Conservation (phyloP, 129 eudicot genomes). For the Glebionis coronaria region DNA sequence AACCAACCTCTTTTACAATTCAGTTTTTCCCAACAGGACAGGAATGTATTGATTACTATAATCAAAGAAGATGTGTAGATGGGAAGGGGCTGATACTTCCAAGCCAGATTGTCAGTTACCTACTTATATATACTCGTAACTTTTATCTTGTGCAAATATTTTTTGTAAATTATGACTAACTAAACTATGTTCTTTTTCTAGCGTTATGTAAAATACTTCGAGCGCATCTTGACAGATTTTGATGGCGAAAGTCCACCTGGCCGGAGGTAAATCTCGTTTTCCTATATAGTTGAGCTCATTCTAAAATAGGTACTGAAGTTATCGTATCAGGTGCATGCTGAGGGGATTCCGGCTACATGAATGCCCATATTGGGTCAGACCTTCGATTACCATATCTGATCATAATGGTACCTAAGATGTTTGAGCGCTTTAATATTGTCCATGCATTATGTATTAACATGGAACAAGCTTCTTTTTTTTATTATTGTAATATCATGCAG, state of each 20-base stretch:
- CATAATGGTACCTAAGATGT: constrained; percentile 60
- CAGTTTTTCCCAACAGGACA: constrained; percentile 92
- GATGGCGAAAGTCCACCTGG: constrained; percentile 79
- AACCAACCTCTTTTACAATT: background rate
- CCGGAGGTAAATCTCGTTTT: constrained; percentile 56
- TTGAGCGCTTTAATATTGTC: background rate
- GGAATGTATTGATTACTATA: constrained; percentile 83
- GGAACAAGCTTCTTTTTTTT: constrained; percentile 7
- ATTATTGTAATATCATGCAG: constrained; percentile 5
- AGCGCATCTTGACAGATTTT: constrained; percentile 54
- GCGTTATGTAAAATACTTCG: constrained; percentile 96
- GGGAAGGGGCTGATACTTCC: constrained; percentile 92
- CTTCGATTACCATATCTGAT: constrained; percentile 80
- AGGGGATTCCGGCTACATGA: constrained; percentile 90
- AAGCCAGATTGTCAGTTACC: constrained; percentile 84
- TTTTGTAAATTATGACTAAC: constrained; percentile 16
- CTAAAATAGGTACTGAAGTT: constrained; percentile 21
- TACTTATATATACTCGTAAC: constrained; percentile 17
- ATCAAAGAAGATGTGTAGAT: constrained; percentile 90
- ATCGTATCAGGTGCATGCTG: constrained; percentile 84
- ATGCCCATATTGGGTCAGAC: constrained; percentile 98
- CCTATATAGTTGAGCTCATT: constrained; percentile 16
- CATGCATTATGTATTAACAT: background rate
- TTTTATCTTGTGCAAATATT: background rate
- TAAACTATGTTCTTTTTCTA: constrained; percentile 24